Conservation (phyloP, 1,284 basidiomycete species). For the Naganishia albida region DNA sequence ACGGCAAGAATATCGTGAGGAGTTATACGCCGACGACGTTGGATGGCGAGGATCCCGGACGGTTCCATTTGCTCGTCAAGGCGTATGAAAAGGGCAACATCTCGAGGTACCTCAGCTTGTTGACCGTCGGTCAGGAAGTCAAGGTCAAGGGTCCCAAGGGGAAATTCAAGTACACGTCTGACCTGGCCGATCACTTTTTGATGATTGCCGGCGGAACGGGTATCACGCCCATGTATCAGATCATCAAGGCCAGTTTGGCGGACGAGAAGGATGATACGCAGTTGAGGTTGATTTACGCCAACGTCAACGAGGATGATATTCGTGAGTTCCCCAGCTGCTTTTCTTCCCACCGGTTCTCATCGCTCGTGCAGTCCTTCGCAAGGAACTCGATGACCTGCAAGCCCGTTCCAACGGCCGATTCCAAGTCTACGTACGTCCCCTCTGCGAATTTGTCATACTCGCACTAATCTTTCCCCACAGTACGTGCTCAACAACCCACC, state of each 20-base stretch:
- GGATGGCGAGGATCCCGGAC: conserved; percentile 79
- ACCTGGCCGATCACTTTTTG: conserved; percentile 71
- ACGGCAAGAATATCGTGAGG: conserved; percentile 84
- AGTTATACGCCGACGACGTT: conserved; percentile 94
- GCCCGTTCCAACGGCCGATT: conserved; percentile 64
- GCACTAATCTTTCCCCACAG: conserved; percentile 6
- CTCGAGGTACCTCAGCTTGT: conserved; percentile 74
- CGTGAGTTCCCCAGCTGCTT: conserved; percentile 45
- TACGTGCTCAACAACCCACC: conserved; percentile 96
- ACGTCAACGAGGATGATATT: conserved; percentile 85
- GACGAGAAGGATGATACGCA: conserved; percentile 81
- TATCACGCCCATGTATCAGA: conserved; percentile 97
- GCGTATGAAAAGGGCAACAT: conserved; percentile 97
- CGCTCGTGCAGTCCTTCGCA: conserved; percentile 64
- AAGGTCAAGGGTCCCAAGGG: conserved; percentile 95
- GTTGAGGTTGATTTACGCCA: conserved; percentile 89
- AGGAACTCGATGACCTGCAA: conserved; percentile 73
- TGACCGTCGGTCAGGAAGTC: conserved; percentile 82
- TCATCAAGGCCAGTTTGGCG: conserved; percentile 80
- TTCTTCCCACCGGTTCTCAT: conserved; percentile 3
- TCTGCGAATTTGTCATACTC: not conserved
- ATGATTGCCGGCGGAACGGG: conserved; percentile 96
- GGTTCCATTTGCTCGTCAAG: conserved; percentile 97
- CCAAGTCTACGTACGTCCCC: conserved; percentile 62
- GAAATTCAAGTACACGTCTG: conserved; percentile 70